phyloP scores from a whole-genome alignment of 805 yeast species.

The Pachysolen tannophilus region DNA sequence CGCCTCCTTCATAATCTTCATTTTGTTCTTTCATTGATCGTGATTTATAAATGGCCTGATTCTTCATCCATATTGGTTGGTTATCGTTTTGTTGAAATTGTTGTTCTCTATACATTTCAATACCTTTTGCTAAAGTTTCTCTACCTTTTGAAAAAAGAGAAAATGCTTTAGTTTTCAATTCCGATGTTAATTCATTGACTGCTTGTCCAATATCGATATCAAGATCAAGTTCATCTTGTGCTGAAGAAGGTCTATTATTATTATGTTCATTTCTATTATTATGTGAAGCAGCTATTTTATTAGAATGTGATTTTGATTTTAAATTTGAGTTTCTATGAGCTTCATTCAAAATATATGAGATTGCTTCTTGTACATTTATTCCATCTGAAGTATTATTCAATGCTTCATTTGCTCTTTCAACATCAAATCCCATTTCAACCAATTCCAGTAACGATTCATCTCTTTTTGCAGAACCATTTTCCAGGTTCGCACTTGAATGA shows the following conservation, averaged over 20 bases:
- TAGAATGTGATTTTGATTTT: conserved; percentile 2
- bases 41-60: conserved; percentile 40
- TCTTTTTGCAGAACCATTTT: no score
- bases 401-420: conserved; percentile 53
- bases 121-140: conserved; percentile 52
- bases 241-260: no score
- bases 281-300: neutral
- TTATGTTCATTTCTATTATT: neutral
- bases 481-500: no score
- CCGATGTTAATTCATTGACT: conserved; percentile 47
- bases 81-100: conserved; percentile 21
- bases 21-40: conserved; percentile 26
- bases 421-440: conserved; percentile 72
- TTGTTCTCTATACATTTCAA: conserved; percentile 45
- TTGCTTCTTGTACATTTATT: conserved; percentile 58
- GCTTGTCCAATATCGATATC: no score
- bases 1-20: conserved; percentile 41
- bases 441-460: no score
- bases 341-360: conserved; percentile 53
- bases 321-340: conserved; percentile 34
- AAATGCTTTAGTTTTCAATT: conserved; percentile 53
- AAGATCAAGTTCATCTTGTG: conserved; percentile 29
- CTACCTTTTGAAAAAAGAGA: conserved; percentile 49
- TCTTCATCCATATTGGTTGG: conserved; percentile 72
- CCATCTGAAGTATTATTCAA: conserved; percentile 45